Base-by-base conservation (phyloP, 352 stramenopile species). In the Blastocystis sp. region DNA sequence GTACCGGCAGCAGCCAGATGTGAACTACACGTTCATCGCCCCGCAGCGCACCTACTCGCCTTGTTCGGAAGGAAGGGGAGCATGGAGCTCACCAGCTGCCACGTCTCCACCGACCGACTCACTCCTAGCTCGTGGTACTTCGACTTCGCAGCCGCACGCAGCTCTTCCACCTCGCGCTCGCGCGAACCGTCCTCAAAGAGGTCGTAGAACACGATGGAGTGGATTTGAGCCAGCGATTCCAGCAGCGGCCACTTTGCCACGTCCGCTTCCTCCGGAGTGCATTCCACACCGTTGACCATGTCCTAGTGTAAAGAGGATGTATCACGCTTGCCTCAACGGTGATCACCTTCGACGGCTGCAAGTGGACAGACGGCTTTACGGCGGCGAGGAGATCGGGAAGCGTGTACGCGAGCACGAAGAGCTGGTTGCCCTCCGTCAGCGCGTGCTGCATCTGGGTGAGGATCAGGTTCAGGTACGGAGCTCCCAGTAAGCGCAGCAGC, bases 1-100 rank as follows among this genome's bases (percentile, higher is more conserved):
- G 8, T 6, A 87, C 44, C 6, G 84, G 84, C 1, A 56, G 11
- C 27, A 79, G 27, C 69, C 79, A 75, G 24, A 44, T 36, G 27
- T 86, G 71, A 42, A 87, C 84, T 81, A 81, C 1, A 40, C 27
- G n/a, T 63, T 0, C 61, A 18, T 24, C 42, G 6, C 69, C 2
- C 21, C 14, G 18, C 14, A 44, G 11, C 21, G 8, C 21, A 24
- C 14, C 0, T n/a, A 81, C 69, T 81, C 0, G 84, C 84, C 14
- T 21, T 38, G 48, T 87, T 64, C 0, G 84, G 84, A 18, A 86
- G 42, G 63, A 87, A 87, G 18, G 84, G 84, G 0, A 87, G 14
- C 27, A 49, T n/a, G 18, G 51, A 51, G 2, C 69, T 63, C 4
- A 87, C 48, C 29, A 86, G 16, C 16, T 53, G 32, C 48, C 56